Evolutionary conservation across 805 yeast genomes (phyloP), one percentile per base, ranked within the genome.

Genomic region (Cyberlindnera veronae): DNA sequence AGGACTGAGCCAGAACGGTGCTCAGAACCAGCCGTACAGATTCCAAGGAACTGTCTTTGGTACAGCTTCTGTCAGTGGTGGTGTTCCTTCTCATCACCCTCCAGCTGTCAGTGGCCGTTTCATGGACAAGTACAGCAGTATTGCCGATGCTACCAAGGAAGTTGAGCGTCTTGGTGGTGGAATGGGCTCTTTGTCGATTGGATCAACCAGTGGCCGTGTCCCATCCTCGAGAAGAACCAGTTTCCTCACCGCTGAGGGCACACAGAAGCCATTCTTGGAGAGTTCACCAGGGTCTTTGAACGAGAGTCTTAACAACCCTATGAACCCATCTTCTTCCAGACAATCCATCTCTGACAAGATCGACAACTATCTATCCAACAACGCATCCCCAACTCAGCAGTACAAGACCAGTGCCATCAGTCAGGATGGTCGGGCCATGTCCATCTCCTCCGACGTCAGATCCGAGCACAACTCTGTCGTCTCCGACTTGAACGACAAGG

Each of bases 61-160:
- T 3, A 69, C 85, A 8, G 82, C 84, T 8, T 76, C 84, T 2
- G 74, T 80, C 27, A 71, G 78, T 38, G 81, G 79, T 14, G 79
- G 78, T 8, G 32, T 41, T 13, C 63, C 53, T 42, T 47, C 54
- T 44, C 49, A 47, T 22, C 32, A 60, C 24, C 53, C 54, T 27
- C 17, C 49, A 23, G 29, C 58, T 4, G 38, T 46, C 19, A 38
- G 55, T 29, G 63, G 63, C 2, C 66, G 75, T 35, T 81, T 81
- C 52, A 62, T 81, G 46, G 81, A 77, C 46, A 79, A 79, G 60
- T 81, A 81, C 53, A 67, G 81, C 6, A 66, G 77, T 2, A 81
- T 81, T 14, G 81, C 84, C 6, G 86, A 81, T 41, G 81, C 83
- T 34, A 81, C 88, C 0, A 67, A 83, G 51, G 88, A 81, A 49